Conservation (phyloP, 2,329 filamentous ascomycete genomes). For the Cadophora sp. region DNA sequence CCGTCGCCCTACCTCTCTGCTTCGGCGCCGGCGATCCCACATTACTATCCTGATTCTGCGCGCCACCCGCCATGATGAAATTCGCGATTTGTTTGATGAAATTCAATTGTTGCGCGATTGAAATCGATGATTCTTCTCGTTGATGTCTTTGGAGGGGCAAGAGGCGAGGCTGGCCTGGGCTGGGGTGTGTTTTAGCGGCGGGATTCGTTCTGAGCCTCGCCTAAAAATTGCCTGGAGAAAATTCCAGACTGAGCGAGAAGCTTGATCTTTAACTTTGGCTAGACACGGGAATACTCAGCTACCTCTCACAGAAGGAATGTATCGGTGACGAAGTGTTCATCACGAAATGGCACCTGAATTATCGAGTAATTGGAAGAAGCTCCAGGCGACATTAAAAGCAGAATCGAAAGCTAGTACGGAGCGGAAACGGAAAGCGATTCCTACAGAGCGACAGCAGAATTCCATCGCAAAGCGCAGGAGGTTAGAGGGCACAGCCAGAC, state of each 20-base stretch:
- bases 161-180: slow-evolving; percentile 33
- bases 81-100: slow-evolving; percentile 34
- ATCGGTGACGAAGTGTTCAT: slow-evolving; percentile 19
- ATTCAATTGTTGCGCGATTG: slow-evolving; percentile 30
- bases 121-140: slow-evolving; percentile 19
- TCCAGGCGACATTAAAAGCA: slow-evolving; percentile 65
- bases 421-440: slow-evolving; percentile 45
- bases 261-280: not conserved
- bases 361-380: slow-evolving; percentile 80
- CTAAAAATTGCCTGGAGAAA: slow-evolving; percentile 23
- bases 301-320: slow-evolving; percentile 11
- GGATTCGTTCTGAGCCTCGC: slow-evolving; percentile 23
- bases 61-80: slow-evolving; percentile 60
- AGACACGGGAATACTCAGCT: not conserved
- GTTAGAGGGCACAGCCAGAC: slow-evolving; percentile 35
- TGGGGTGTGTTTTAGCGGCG: slow-evolving; percentile 25
- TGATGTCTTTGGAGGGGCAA: slow-evolving; percentile 33
- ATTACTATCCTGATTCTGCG: slow-evolving; percentile 56
- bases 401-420: slow-evolving; percentile 46
- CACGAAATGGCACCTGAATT: slow-evolving; percentile 48
- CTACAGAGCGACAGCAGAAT: slow-evolving; percentile 40
- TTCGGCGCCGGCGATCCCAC: slow-evolving; percentile 64
- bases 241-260: slow-evolving; percentile 3
- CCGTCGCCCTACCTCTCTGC: slow-evolving; percentile 81
- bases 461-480: slow-evolving; percentile 44